Evolutionary conservation across 139 green algal species (phyloP).

Genomic region (Pleodorina starrii): DNA sequence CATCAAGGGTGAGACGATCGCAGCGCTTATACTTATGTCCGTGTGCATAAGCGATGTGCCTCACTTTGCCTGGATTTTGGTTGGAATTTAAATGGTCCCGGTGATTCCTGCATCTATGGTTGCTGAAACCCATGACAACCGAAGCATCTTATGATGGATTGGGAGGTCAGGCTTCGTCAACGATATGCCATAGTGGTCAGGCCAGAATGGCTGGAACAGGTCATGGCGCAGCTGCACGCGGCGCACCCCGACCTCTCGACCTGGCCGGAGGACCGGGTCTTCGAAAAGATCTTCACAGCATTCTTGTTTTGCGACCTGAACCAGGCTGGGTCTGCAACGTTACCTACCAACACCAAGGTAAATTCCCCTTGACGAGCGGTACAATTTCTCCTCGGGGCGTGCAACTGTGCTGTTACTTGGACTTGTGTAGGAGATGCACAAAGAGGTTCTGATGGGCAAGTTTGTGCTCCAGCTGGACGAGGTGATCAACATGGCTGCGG

Average conservation of each 20-base stretch:
- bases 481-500: constrained; percentile 73
- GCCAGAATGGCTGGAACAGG: constrained; percentile 15
- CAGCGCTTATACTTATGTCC: too few species aligned
- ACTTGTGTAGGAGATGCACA: constrained; percentile 67
- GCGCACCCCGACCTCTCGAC: constrained; percentile 3
- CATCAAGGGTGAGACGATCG: too few species aligned
- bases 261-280: constrained; percentile 13
- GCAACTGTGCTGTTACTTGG: not conserved
- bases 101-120: not conserved
- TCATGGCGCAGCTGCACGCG: not conserved
- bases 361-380: not conserved
- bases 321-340: not conserved
- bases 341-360: constrained; percentile 18
- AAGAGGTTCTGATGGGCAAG: constrained; percentile 66
- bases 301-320: constrained; percentile 44
- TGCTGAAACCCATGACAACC: not conserved
- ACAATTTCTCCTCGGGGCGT: not conserved
- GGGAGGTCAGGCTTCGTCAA: constrained; percentile 14
- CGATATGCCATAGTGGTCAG: constrained; percentile 5
- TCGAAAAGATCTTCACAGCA: constrained; percentile 34
- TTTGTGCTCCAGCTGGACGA: constrained; percentile 86
- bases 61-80: too few species aligned
- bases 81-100: not conserved
- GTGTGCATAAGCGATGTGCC: too few species aligned
- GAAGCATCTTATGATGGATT: not conserved